Percentiles rank a stretch among this genome's conserved stretches.
phyloP scores from a whole-genome alignment of 306 rosid species.

The Rubus parviflorus region DNA sequence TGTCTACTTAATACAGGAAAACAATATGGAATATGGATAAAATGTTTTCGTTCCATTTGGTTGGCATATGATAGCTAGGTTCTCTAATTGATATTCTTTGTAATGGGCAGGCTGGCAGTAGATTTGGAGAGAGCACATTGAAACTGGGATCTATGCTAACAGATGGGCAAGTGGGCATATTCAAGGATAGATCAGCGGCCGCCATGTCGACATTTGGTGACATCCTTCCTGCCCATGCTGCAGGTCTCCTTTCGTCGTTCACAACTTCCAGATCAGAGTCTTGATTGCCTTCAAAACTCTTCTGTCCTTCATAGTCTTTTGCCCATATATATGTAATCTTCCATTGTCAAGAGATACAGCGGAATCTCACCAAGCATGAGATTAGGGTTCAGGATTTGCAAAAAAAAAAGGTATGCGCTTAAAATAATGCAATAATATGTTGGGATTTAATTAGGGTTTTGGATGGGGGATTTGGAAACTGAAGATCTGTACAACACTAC shows the following conservation, averaged over 20 bases:
- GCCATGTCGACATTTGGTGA: slow-evolving; percentile 97
- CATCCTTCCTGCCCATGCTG: slow-evolving; percentile 94
- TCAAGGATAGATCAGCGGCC: slow-evolving; percentile 88
- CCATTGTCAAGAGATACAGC: background rate
- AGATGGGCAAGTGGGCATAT: slow-evolving; percentile 96
- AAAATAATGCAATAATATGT: background rate
- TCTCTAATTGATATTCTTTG: slow-evolving; percentile 15
- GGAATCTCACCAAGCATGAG: slow-evolving; percentile 9
- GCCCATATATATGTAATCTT: background rate
- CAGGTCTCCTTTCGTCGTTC: slow-evolving; percentile 95
- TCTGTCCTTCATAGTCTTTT: background rate
- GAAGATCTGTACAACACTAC: background rate
- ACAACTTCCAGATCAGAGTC: slow-evolving; percentile 91
- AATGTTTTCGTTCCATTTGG: too few species aligned
- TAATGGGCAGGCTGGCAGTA: slow-evolving; percentile 76
- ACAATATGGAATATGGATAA: too few species aligned
- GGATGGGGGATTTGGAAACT: background rate
- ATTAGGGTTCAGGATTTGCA: background rate
- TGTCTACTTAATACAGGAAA: too few species aligned
- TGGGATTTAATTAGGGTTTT: background rate
- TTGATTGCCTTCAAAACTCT: slow-evolving; percentile 35
- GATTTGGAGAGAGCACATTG: slow-evolving; percentile 95
- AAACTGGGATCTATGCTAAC: slow-evolving; percentile 88
- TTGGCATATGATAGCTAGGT: background rate
- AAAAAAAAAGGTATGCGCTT: background rate